Conservation (phyloP, 805 yeast species). For the Kuraishia piskuri region DNA sequence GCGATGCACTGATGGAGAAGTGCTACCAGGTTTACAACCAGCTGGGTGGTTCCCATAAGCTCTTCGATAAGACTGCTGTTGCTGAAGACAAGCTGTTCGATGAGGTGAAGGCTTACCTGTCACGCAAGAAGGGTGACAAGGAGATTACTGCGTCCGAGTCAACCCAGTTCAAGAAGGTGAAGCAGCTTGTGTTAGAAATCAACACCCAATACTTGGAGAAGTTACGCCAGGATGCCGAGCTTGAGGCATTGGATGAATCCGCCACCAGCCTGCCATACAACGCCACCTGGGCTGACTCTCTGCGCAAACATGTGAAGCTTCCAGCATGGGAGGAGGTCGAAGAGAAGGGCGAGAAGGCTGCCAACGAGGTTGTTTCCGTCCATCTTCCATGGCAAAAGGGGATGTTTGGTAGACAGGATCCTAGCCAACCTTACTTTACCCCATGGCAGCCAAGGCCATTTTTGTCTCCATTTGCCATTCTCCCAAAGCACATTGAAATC, state of each 20-base stretch:
- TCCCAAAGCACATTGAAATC: constrained; percentile 87
- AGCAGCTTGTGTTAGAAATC: constrained; percentile 24
- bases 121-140: background rate
- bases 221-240: constrained; percentile 12
- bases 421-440: constrained; percentile 78
- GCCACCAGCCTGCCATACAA: constrained; percentile 6
- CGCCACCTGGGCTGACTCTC: constrained; percentile 39
- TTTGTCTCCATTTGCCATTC: constrained; percentile 82
- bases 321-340: constrained; percentile 24
- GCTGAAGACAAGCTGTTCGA: background rate
- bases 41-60: constrained; percentile 13
- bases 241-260: background rate
- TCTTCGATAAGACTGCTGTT: constrained; percentile 13
- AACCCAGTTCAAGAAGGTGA: constrained; percentile 20
- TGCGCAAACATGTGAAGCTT: constrained; percentile 32
- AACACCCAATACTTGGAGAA: constrained; percentile 22
- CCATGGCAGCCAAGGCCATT: constrained; percentile 97
- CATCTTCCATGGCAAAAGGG: constrained; percentile 75
- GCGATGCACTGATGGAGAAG: constrained; percentile 20
- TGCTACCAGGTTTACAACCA: constrained; percentile 26
- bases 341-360: constrained; percentile 19
- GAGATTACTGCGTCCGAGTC: constrained; percentile 4
- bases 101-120: background rate
- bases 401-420: constrained; percentile 72
- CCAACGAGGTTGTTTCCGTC: constrained; percentile 31